Percentiles rank a stretch among this genome's conserved stretches.
Conservation (phyloP, 2,329 filamentous ascomycete genomes). For the Trichoderma atrobrunneum region DNA sequence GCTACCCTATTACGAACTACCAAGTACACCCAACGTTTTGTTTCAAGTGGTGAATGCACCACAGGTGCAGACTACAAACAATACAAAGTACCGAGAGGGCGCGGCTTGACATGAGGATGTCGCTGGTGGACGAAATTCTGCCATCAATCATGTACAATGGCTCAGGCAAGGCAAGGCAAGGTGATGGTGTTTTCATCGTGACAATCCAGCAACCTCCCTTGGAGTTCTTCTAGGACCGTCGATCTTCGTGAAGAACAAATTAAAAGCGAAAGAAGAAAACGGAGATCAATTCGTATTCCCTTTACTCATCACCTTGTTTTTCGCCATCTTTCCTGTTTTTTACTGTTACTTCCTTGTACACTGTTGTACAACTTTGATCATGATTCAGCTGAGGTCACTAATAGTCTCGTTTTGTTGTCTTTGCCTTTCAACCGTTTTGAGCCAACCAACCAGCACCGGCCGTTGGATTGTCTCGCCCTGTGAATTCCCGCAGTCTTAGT, state of each 20-base stretch:
- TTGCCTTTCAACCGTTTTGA: not conserved
- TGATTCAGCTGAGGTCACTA: not conserved
- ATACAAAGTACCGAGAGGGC: not conserved
- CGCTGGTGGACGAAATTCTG: not conserved
- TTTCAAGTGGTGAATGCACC: not conserved
- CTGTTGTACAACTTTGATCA: not conserved
- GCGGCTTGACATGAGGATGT: not conserved
- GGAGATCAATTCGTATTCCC: not conserved
- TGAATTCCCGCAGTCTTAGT: constrained; percentile 13
- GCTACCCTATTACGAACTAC: not conserved
- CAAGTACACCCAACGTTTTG: not conserved
- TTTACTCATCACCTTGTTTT: not conserved
- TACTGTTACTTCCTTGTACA: not conserved
- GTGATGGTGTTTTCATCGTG: not conserved
- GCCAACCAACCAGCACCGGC: not conserved
- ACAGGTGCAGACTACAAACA: not conserved
- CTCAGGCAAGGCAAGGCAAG: not conserved
- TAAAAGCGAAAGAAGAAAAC: not conserved
- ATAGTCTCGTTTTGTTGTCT: not conserved
- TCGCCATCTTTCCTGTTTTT: not conserved
- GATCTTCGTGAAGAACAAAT: not conserved
- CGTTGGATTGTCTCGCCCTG: constrained; percentile 8
- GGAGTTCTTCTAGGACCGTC: not conserved
- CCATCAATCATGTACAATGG: not conserved
- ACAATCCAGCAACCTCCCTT: not conserved